These are phyloP conservation scores for Flaveria sonorensis DNA, from an alignment of 129 eudicot genomes.

Conservation along the genomic window DNA sequence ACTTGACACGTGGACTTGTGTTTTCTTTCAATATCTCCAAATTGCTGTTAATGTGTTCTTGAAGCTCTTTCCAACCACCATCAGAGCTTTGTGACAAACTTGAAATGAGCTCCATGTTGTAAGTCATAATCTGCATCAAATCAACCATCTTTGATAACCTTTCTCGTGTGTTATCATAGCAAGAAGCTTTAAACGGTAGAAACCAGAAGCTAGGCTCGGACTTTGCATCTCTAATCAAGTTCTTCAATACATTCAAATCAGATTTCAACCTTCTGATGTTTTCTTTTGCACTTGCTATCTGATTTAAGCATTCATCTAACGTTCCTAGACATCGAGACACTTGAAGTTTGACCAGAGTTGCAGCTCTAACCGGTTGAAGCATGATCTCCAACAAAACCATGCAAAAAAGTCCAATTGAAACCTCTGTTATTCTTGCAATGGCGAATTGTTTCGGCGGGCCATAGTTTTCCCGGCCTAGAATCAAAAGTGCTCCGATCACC, in stretches of 20 bases:
- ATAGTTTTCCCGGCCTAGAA: slow-evolving; percentile 66
- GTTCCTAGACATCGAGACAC: slow-evolving; percentile 42
- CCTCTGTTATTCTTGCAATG: slow-evolving; percentile 69
- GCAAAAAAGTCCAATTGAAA: slow-evolving; percentile 63
- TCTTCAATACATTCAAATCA: slow-evolving; percentile 42
- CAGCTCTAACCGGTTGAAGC: slow-evolving; percentile 57
- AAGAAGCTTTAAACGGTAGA: slow-evolving; percentile 46
- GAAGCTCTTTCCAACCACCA: slow-evolving; percentile 43
- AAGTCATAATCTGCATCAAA: slow-evolving; percentile 46
- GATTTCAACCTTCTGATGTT: slow-evolving; percentile 35
- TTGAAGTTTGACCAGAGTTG: slow-evolving; percentile 61
- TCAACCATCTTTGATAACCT: slow-evolving; percentile 55
- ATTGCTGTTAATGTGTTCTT: slow-evolving; percentile 41
- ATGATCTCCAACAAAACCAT: slow-evolving; percentile 57
- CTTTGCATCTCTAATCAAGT: slow-evolving; percentile 44
- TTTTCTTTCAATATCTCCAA: slow-evolving; percentile 43
- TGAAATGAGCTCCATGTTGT: slow-evolving; percentile 41
- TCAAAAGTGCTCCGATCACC: slow-evolving; percentile 71
- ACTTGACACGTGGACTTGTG: slow-evolving; percentile 42
- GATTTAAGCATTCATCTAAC: slow-evolving; percentile 51
- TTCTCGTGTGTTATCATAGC: slow-evolving; percentile 39
- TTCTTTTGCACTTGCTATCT: slow-evolving; percentile 3
- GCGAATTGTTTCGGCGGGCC: slow-evolving; percentile 75
- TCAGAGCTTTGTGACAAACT: slow-evolving; percentile 26
- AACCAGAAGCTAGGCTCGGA: slow-evolving; percentile 78